Conservation (phyloP, 345 rosid species). For the Viola odorata region DNA sequence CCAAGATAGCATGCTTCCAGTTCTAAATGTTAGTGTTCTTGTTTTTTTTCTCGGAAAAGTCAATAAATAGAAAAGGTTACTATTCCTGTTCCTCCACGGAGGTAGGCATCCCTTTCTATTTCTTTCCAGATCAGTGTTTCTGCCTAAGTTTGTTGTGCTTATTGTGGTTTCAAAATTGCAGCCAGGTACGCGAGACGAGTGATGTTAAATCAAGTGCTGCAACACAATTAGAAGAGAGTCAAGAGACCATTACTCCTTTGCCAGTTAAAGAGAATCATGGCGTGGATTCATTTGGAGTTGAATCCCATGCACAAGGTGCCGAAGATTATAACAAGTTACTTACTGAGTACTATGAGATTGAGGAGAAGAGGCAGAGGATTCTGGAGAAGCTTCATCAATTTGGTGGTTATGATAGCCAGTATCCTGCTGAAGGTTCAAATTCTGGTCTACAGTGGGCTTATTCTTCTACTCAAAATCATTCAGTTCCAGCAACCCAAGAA, state of each 20-base stretch:
- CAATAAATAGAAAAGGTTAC: no score
- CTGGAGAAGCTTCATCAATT: slow-evolving; percentile 41
- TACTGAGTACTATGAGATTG: slow-evolving; percentile 54
- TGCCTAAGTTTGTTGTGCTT: slow-evolving; percentile 1
- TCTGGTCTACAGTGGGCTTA: slow-evolving; percentile 24
- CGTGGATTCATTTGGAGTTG: slow-evolving; percentile 15
- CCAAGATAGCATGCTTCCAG: background rate
- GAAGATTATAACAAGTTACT: slow-evolving; percentile 45
- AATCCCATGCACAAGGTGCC: slow-evolving; percentile 16
- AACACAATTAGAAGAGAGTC: slow-evolving; percentile 12
- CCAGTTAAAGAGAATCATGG: slow-evolving; percentile 18
- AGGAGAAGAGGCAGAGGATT: slow-evolving; percentile 49
- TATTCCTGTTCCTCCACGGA: background rate
- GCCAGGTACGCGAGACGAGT: slow-evolving; percentile 24
- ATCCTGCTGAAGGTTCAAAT: slow-evolving; percentile 32
- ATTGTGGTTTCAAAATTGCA: slow-evolving; percentile 6
- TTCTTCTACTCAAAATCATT: slow-evolving; percentile 23
- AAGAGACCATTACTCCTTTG: slow-evolving; percentile 1
- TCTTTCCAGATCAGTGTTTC: background rate
- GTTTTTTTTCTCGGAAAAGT: no score
- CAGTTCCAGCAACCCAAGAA: slow-evolving; percentile 23
- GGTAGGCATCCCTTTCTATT: background rate
- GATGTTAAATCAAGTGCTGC: slow-evolving; percentile 7
- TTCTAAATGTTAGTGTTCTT: background rate
- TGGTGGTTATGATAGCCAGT: slow-evolving; percentile 35